Conservation (phyloP, 345 rosid species). For the Eucalyptus rudis region DNA sequence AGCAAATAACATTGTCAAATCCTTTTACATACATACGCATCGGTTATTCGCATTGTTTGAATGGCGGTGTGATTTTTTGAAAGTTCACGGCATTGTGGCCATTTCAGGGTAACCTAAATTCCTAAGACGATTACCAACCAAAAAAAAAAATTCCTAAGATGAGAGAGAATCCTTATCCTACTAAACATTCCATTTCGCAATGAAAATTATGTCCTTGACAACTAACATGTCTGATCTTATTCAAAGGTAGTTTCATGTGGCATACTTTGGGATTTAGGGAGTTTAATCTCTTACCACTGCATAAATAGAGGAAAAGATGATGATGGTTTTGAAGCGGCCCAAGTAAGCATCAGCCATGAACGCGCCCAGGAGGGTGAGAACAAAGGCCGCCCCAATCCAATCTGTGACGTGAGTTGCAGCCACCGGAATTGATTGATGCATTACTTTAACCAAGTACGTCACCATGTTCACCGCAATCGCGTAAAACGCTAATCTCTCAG, state of each 20-base stretch:
- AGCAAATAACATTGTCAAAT: background rate
- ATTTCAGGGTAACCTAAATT: background rate
- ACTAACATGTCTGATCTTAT: background rate
- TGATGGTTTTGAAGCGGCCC: conserved; percentile 38
- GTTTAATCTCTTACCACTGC: background rate
- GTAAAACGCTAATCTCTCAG: conserved; percentile 47
- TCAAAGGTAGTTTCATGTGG: background rate
- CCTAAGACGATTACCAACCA: background rate
- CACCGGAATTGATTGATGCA: conserved; percentile 31
- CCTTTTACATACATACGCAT: background rate
- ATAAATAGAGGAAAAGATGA: conserved; percentile 31
- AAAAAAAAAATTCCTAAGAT: background rate
- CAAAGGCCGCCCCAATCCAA: conserved; percentile 44
- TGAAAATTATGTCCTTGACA: background rate
- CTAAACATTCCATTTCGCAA: background rate
- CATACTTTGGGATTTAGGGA: background rate
- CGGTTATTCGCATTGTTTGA: background rate
- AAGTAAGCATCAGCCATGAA: conserved; percentile 49
- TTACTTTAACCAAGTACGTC: conserved; percentile 20
- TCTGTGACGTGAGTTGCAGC: conserved; percentile 38
- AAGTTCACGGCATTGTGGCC: background rate
- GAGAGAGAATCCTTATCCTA: background rate
- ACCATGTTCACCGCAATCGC: conserved; percentile 49
- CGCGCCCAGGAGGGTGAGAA: conserved; percentile 41
- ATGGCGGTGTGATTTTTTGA: background rate